Conservation (phyloP, 2,329 filamentous ascomycete genomes). For the Madurella fahalii region DNA sequence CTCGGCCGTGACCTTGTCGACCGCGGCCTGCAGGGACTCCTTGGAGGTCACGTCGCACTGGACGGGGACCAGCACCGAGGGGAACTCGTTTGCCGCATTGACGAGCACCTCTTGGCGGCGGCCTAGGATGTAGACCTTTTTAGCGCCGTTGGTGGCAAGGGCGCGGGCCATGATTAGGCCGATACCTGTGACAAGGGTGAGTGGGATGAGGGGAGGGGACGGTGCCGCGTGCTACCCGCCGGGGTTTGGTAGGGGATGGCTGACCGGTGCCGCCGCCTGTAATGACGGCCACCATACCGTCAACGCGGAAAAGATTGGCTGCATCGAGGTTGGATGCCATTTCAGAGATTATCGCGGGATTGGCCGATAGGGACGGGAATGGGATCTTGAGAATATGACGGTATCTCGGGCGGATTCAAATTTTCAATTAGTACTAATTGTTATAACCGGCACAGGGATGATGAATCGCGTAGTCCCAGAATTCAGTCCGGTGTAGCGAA, state of each 20-base stretch:
- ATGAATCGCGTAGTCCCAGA: too few species aligned
- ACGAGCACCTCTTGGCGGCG: slow-evolving; percentile 43
- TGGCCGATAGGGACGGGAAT: too few species aligned
- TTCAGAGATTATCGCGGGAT: not conserved
- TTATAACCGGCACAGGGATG: too few species aligned
- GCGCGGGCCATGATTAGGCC: slow-evolving; percentile 48
- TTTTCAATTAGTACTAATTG: too few species aligned
- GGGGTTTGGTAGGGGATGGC: not conserved
- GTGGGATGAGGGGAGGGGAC: not conserved
- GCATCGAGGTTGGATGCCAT: slow-evolving; percentile 24
- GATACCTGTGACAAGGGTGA: slow-evolving; percentile 38
- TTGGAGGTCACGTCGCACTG: slow-evolving; percentile 42
- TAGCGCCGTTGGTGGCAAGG: slow-evolving; percentile 47
- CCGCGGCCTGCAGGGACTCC: slow-evolving; percentile 54
- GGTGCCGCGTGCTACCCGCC: too few species aligned
- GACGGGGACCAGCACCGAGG: slow-evolving; percentile 31
- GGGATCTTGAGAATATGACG: too few species aligned
- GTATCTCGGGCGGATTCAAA: too few species aligned
- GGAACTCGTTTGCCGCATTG: slow-evolving; percentile 33
- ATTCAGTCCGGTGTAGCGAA: too few species aligned
- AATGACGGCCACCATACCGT: slow-evolving; percentile 51
- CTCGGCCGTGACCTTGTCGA: slow-evolving; percentile 49
- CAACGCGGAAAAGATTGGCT: slow-evolving; percentile 42
- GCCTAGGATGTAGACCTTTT: slow-evolving; percentile 49
- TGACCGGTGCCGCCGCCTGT: slow-evolving; percentile 51